phyloP scores from a whole-genome alignment of 495 filamentous ascomycete genomes.

The Penicillium simplicissimum region DNA sequence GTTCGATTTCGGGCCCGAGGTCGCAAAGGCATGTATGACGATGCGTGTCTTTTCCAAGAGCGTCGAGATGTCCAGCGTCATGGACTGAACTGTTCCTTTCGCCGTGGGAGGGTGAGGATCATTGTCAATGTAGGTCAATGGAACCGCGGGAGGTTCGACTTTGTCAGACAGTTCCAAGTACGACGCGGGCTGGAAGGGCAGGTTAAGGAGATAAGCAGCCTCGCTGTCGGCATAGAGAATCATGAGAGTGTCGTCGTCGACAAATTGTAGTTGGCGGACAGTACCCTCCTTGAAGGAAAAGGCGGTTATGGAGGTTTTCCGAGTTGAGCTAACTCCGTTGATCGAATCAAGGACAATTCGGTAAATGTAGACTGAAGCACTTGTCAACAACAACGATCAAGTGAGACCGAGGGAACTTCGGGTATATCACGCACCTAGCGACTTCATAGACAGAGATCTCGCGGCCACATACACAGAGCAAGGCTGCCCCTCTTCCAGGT shows the following conservation, averaged over 20 bases:
- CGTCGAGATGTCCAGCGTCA: constrained; percentile 27
- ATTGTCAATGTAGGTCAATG: constrained; percentile 20
- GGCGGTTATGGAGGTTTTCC: constrained; percentile 40
- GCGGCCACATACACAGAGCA: constrained; percentile 43
- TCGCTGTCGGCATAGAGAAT: constrained; percentile 48
- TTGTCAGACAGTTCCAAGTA: constrained; percentile 1
- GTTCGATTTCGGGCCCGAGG: constrained; percentile 40
- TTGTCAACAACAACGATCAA: background rate
- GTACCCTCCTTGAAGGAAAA: constrained; percentile 44
- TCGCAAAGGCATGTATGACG: constrained; percentile 38
- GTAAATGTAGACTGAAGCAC: constrained; percentile 48
- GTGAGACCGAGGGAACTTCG: background rate
- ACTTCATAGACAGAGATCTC: constrained; percentile 32
- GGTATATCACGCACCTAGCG: constrained; percentile 32
- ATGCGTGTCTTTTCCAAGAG: constrained; percentile 10
- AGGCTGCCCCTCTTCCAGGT: constrained; percentile 23
- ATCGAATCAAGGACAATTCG: constrained; percentile 48
- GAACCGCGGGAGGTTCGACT: constrained; percentile 10
- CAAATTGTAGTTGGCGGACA: constrained; percentile 56
- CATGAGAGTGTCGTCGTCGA: constrained; percentile 54
- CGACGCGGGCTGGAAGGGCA: constrained; percentile 35
- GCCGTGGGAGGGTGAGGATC: constrained; percentile 13
- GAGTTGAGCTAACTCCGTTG: constrained; percentile 58
- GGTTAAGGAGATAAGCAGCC: constrained; percentile 39
- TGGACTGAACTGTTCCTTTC: constrained; percentile 21